Base-by-base conservation (phyloP, 106 monocot genomes). In the Cymbidium sinense region DNA sequence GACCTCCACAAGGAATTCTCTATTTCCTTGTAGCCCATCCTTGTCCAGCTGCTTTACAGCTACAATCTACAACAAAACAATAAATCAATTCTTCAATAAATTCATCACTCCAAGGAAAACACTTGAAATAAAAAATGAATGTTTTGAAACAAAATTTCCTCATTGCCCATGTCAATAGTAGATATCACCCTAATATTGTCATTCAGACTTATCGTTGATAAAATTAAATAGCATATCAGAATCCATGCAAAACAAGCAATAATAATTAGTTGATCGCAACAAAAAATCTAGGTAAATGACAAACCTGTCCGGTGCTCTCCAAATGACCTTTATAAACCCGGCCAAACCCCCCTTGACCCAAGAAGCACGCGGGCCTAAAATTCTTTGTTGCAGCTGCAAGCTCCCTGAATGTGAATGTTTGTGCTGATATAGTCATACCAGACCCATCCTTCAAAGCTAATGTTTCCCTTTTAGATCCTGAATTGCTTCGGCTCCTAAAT, bases 321-420 rank as follows among this genome's bases (percentile, higher is more conserved):
- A 88, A 43, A n/a, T 72, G 75, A 12, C 88, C 88, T 82, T 80
- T 88, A 77, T 88, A 88, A 27, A 88, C 88, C 0, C 82, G 79
- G 4, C 88, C 88, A 37, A 88, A 88, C 4, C 88, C 88, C 58
- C 88, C 88, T 85, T 88, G 85, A 33, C 88, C 88, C 7, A 88
- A 39, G 43, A 88, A 85, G 54, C 74, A 85, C 25, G 82, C 88
- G 29, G 76, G 65, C 44, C 50, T 84, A 62, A 88, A 88, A 62
- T 85, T 85, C 61, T 77, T 76, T 11, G 88, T 85, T 50, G 85
- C 88, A 19, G 79, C 77, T 4, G 80, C 79, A 34, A 88, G 85
- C 75, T 88, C 82, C 70, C 73, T 43, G 5, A 88, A 83, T 44
- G 85, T 88, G 77, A 88, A 88, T 17, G 76, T 84, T 43, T 82